phyloP scores from a whole-genome alignment of 2,329 filamentous ascomycete species.

The Periconia sp. region DNA sequence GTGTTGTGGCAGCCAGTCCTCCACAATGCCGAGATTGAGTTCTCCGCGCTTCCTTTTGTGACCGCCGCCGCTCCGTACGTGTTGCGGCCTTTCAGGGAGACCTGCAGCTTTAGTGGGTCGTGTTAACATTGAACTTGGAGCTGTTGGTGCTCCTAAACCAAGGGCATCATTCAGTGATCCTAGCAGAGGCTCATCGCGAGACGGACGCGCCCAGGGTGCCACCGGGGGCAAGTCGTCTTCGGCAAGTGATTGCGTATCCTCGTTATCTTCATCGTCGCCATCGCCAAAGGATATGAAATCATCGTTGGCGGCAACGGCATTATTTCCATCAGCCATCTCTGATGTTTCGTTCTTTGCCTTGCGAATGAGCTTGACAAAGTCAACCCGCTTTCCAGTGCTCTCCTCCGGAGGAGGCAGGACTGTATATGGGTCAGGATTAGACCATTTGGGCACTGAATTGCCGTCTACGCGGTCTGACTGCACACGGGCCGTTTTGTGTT shows the following conservation, averaged over 20 bases:
- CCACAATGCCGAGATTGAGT: constrained; percentile 39
- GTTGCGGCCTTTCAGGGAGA: constrained; percentile 11
- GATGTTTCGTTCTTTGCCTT: constrained; percentile 75
- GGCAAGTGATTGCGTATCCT: neutral
- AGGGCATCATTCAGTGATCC: constrained; percentile 30
- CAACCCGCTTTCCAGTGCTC: constrained; percentile 74
- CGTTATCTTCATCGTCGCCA: constrained; percentile 58
- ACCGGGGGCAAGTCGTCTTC: neutral
- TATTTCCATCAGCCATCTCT: constrained; percentile 60
- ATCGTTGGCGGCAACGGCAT: constrained; percentile 57
- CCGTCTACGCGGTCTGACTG: constrained; percentile 31
- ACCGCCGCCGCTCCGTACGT: constrained; percentile 7
- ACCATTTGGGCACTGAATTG: constrained; percentile 75
- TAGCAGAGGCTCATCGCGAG: constrained; percentile 10
- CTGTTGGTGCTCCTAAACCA: constrained; percentile 11
- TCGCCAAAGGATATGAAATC: constrained; percentile 92
- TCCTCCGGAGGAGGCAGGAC: constrained; percentile 82
- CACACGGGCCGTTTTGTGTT: constrained; percentile 31
- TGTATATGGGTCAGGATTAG: constrained; percentile 94
- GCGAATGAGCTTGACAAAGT: constrained; percentile 89
- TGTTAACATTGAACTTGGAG: neutral
- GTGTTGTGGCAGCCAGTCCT: constrained; percentile 50
- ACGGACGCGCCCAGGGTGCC: neutral
- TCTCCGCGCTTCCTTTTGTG: neutral
- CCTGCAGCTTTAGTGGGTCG: constrained; percentile 6